These are phyloP conservation scores for Aureobasidium melanogenum DNA, from an alignment of 2,329 filamentous ascomycete species.

Conservation along the genomic window DNA sequence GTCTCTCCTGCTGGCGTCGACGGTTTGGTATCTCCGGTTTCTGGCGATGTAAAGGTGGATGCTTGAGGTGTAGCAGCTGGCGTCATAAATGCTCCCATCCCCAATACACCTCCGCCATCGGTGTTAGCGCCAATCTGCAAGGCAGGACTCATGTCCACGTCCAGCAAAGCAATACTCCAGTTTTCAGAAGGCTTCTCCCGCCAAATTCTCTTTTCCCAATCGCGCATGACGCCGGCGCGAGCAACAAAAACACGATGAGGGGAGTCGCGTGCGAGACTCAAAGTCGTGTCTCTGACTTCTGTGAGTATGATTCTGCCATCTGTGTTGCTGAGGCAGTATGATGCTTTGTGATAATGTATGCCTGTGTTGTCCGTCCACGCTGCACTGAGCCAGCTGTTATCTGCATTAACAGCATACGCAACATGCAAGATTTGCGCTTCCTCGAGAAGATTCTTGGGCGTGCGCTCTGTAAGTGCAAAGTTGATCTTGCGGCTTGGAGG, in stretches of 20 bases:
- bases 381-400: conserved; percentile 68
- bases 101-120: conserved; percentile 25
- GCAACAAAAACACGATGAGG: conserved; percentile 71
- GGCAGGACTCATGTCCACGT: conserved; percentile 18
- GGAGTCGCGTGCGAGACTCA: conserved; percentile 60
- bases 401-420: conserved; percentile 66
- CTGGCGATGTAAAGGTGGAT: conserved; percentile 19
- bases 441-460: conserved; percentile 63
- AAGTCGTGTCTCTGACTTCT: conserved; percentile 64
- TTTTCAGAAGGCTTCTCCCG: background rate
- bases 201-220: conserved; percentile 12
- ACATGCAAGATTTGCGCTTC: conserved; percentile 76
- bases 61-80: conserved; percentile 56
- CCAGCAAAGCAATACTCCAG: conserved; percentile 24
- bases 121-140: conserved; percentile 47
- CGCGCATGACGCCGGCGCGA: conserved; percentile 45
- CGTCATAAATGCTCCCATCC: conserved; percentile 36
- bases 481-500: conserved; percentile 62
- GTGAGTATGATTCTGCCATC: conserved; percentile 8
- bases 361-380: conserved; percentile 76
- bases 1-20: conserved; percentile 26
- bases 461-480: conserved; percentile 60
- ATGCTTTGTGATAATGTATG: conserved; percentile 61
- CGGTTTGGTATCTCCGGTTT: conserved; percentile 21
- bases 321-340: conserved; percentile 58